A percentile compares a stretch with the other conserved stretches of the same genome.
Evolutionary conservation across 176 grass and related monocot species (phyloP).

Genomic region (Urochloa ruziziensis): DNA sequence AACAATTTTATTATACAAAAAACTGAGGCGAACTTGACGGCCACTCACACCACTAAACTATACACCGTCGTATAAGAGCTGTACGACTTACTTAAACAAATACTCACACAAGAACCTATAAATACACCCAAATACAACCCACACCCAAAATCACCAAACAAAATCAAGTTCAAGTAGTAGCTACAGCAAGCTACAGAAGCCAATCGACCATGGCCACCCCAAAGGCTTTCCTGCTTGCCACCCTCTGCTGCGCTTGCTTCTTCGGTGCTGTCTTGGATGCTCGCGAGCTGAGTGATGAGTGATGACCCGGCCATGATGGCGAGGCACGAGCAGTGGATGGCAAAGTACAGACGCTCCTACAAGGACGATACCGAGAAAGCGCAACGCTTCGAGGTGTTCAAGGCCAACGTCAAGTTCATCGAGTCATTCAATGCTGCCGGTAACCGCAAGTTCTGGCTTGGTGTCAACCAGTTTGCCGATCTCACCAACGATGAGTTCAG

Average conservation of each 20-base stretch:
- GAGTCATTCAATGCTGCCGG: neutral
- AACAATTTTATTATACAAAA: neutral
- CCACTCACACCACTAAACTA: neutral
- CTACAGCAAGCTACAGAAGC: neutral
- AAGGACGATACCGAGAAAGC: neutral
- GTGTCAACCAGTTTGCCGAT: neutral
- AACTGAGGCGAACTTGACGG: neutral
- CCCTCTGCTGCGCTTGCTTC: neutral
- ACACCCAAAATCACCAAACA: neutral
- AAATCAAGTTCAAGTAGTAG: neutral
- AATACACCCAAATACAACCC: neutral
- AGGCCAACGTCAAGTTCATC: neutral
- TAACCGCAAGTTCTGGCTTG: slow-evolving; percentile 13
- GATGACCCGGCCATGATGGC: neutral
- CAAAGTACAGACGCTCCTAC: neutral
- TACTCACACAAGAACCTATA: neutral
- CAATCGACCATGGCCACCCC: neutral
- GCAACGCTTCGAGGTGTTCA: neutral
- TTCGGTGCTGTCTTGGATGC: neutral
- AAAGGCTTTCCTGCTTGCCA: neutral
- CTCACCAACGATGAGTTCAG: neutral
- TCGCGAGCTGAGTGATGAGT: neutral
- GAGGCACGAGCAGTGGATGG: slow-evolving; percentile 27
- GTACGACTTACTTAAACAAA: neutral
- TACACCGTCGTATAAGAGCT: neutral